These are phyloP conservation scores for Oryza officinalis DNA, from an alignment of 176 grass and related monocot species.

Conservation along the genomic window DNA sequence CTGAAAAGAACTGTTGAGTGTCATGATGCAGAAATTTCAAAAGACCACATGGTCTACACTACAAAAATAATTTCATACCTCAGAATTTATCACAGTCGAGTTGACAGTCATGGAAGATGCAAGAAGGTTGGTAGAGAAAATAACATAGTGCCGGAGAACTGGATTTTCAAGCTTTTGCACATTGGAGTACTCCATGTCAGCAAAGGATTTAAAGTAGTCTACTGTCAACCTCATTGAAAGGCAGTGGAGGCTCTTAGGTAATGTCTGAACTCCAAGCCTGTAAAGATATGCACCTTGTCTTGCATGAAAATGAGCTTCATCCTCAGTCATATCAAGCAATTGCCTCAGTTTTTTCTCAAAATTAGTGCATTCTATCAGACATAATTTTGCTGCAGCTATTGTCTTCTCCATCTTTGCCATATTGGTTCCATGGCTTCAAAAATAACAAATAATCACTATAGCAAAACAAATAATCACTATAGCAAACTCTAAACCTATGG, in stretches of 20 bases:
- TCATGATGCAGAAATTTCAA: slow-evolving; percentile 40
- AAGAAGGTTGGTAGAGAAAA: slow-evolving; percentile 71
- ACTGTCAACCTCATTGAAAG: slow-evolving; percentile 74
- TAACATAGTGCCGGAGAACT: slow-evolving; percentile 55
- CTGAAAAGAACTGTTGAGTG: slow-evolving; percentile 43
- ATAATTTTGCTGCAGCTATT: slow-evolving; percentile 67
- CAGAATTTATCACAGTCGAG: slow-evolving; percentile 68
- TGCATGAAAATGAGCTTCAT: slow-evolving; percentile 80
- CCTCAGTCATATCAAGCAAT: slow-evolving; percentile 70
- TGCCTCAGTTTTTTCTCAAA: slow-evolving; percentile 75
- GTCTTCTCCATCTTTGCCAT: slow-evolving; percentile 61
- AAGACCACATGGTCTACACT: neutral
- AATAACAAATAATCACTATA: slow-evolving; percentile 17
- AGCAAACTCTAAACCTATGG: neutral
- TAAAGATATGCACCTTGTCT: slow-evolving; percentile 71
- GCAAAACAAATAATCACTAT: slow-evolving; percentile 4
- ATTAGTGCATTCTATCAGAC: slow-evolving; percentile 57
- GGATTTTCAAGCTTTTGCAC: slow-evolving; percentile 52
- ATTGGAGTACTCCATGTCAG: slow-evolving; percentile 36
- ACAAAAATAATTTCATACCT: slow-evolving; percentile 46
- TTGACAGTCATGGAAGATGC: slow-evolving; percentile 74
- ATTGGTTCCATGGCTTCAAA: slow-evolving; percentile 54
- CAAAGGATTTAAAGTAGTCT: slow-evolving; percentile 59
- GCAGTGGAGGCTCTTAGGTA: slow-evolving; percentile 74
- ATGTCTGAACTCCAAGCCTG: slow-evolving; percentile 59